These are phyloP conservation scores for Bromus sterilis DNA, from an alignment of 176 grass and related monocot species.

Conservation along the genomic window DNA sequence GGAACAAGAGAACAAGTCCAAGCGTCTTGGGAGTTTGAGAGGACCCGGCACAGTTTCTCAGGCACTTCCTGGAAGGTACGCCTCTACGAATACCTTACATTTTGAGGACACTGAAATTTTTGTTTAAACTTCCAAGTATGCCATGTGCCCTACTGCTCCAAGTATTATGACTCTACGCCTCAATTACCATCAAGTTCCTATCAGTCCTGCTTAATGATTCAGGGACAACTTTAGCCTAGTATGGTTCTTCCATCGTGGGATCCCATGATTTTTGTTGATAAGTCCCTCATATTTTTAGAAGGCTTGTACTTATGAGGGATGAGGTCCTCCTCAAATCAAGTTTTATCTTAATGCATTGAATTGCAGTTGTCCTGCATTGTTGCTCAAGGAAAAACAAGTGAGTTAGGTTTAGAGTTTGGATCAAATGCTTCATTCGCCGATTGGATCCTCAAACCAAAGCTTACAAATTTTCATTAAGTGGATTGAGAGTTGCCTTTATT, in stretches of 20 bases:
- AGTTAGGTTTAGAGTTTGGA: background rate
- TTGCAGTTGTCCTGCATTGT: background rate
- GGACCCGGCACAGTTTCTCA: constrained; percentile 58
- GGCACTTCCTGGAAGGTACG: constrained; percentile 54
- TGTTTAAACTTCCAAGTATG: background rate
- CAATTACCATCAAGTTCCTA: background rate
- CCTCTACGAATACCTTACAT: background rate
- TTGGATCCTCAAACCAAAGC: background rate
- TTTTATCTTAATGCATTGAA: background rate
- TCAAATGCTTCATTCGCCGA: background rate
- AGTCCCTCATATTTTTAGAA: background rate
- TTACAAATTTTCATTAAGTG: background rate
- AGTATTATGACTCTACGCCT: background rate
- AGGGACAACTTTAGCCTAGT: background rate
- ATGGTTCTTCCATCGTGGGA: background rate
- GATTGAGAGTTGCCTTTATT: background rate
- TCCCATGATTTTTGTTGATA: background rate
- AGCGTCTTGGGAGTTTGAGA: constrained; percentile 57
- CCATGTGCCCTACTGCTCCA: background rate
- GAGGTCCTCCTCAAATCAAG: background rate
- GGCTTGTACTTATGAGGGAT: background rate
- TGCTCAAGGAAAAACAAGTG: background rate
- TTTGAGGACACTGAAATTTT: background rate
- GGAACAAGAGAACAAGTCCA: constrained; percentile 68
- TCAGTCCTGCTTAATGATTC: background rate